These are phyloP conservation scores for Ilyonectria mors-panacis DNA, from an alignment of 2,329 filamentous ascomycete species.

Conservation along the genomic window DNA sequence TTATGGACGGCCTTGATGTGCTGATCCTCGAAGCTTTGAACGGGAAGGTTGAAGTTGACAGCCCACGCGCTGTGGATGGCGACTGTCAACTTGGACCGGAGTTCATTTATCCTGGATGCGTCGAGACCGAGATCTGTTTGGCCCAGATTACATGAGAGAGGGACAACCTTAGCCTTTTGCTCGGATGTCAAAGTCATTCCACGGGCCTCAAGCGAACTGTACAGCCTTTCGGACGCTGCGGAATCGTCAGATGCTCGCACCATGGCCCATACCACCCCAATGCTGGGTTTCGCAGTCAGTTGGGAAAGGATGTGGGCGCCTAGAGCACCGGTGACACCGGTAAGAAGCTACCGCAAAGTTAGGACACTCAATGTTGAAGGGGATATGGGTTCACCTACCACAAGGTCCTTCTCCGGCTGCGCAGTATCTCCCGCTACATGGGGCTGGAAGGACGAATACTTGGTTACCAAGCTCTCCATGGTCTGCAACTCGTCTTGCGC, in stretches of 20 bases:
- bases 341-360: constrained; percentile 60
- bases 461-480: constrained; percentile 54
- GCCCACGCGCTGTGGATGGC: constrained; percentile 69
- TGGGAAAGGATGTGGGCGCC: constrained; percentile 72
- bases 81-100: constrained; percentile 54
- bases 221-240: constrained; percentile 25
- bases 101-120: constrained; percentile 45
- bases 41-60: constrained; percentile 69
- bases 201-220: constrained; percentile 31
- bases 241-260: constrained; percentile 34
- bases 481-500: constrained; percentile 47
- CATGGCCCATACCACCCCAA: constrained; percentile 62
- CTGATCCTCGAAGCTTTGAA: constrained; percentile 64
- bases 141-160: constrained; percentile 40
- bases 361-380: rapidly evolving
- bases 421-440: constrained; percentile 38
- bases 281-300: constrained; percentile 69
- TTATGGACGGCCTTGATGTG: constrained; percentile 63
- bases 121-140: constrained; percentile 36
- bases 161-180: constrained; percentile 45
- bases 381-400: constrained; percentile 43
- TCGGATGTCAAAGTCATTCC: constrained; percentile 24
- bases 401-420: constrained; percentile 49
- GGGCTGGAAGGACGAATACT: constrained; percentile 54
- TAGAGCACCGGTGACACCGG: constrained; percentile 73